Conservation (phyloP, 2,329 filamentous ascomycete species). For the Aureobasidium zeae region DNA sequence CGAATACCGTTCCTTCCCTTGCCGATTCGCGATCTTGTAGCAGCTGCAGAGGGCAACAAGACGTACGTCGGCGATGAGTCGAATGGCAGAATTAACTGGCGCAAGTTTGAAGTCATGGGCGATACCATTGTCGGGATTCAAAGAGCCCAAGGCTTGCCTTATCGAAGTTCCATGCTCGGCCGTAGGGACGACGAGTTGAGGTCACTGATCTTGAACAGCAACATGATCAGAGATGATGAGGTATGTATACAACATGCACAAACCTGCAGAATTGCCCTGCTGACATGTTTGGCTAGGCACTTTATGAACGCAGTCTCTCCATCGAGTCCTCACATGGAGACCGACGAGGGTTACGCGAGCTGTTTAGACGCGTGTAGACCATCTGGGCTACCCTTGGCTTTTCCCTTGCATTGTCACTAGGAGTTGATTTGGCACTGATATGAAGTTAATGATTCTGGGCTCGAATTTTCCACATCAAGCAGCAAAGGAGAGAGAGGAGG, state of each 20-base stretch:
- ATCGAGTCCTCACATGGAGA: conserved; percentile 15
- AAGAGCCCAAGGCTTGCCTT: conserved; percentile 78
- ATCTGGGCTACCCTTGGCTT: background rate
- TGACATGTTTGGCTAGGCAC: conserved; percentile 13
- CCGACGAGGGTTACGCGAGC: conserved; percentile 15
- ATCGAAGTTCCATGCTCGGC: conserved; percentile 32
- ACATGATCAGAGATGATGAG: conserved; percentile 78
- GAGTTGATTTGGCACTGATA: conserved; percentile 6
- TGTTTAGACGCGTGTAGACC: conserved; percentile 16
- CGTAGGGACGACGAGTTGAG: conserved; percentile 59
- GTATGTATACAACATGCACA: conserved; percentile 43
- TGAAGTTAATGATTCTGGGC: conserved; percentile 11
- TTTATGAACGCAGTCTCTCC: conserved; percentile 17
- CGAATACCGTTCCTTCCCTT: conserved; percentile 90
- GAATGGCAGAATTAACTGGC: conserved; percentile 73
- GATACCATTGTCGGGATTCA: conserved; percentile 86
- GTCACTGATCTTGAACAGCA: conserved; percentile 70
- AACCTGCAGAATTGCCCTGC: background rate
- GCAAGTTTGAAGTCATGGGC: conserved; percentile 92
- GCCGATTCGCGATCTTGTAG: conserved; percentile 79
- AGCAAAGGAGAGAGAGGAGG: background rate
- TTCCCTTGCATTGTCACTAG: background rate
- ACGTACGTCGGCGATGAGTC: conserved; percentile 63
- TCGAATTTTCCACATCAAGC: conserved; percentile 1
- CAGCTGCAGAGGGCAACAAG: conserved; percentile 82